Evolutionary conservation across 78 protist species (phyloP).

Genomic region (Emiliania huxleyi): DNA sequence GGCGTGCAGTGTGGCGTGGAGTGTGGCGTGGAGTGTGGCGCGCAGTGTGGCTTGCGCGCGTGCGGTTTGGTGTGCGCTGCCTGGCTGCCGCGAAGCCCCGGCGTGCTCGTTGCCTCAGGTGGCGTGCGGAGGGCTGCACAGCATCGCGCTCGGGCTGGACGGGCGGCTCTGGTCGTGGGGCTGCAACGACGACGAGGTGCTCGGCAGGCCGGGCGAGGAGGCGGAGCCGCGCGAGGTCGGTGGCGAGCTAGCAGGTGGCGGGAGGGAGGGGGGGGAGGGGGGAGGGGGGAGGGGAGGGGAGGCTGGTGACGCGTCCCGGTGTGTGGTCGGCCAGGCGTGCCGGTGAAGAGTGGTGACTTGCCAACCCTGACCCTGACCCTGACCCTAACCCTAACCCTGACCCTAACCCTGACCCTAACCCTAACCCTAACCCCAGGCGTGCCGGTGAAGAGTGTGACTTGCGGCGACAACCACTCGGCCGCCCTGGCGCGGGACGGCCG

Average conservation of each 20-base stretch:
- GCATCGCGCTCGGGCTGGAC: constrained; percentile 12
- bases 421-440: background rate
- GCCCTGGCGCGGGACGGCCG: constrained; percentile 21
- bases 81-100: background rate
- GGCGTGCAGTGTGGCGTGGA: no score
- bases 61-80: background rate
- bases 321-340: no score
- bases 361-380: no score
- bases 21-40: background rate
- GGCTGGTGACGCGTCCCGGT: no score
- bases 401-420: no score
- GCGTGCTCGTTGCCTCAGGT: background rate
- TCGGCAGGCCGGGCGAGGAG: background rate
- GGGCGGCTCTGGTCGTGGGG: constrained; percentile 54
- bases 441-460: background rate
- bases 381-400: no score
- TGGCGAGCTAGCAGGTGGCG: no score
- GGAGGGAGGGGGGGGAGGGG: no score
- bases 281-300: no score
- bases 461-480: constrained; percentile 45
- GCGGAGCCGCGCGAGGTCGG: background rate
- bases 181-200: constrained; percentile 49
- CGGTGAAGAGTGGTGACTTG: no score
- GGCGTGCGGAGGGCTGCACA: constrained; percentile 55
- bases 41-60: background rate